These are phyloP conservation scores for Penicillium fimorum DNA, from an alignment of 495 filamentous ascomycete genomes.

Conservation along the genomic window DNA sequence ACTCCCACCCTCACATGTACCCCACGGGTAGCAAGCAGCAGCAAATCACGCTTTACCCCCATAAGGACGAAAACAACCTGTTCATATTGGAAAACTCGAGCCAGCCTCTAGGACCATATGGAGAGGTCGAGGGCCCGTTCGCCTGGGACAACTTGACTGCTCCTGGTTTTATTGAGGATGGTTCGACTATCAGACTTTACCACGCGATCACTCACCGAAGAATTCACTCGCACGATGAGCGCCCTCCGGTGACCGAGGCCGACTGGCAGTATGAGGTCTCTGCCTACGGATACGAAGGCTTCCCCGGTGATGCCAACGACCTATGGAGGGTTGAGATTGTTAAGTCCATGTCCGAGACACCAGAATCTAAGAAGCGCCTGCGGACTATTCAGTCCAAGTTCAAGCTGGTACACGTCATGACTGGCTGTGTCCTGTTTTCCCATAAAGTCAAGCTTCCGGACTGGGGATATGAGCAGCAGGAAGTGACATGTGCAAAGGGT, in stretches of 20 bases:
- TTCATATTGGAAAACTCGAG: slow-evolving; percentile 95
- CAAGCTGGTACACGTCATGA: slow-evolving; percentile 91
- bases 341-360: slow-evolving; percentile 79
- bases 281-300: slow-evolving; percentile 96
- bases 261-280: slow-evolving; percentile 99
- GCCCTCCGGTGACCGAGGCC: slow-evolving; percentile 94
- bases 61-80: slow-evolving; percentile 98
- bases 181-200: slow-evolving; percentile 75
- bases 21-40: slow-evolving; percentile 96
- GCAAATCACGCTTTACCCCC: slow-evolving; percentile 95
- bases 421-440: slow-evolving; percentile 92
- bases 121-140: slow-evolving; percentile 72
- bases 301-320: slow-evolving; percentile 95
- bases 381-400: slow-evolving; percentile 98
- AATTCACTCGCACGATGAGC: slow-evolving; percentile 93
- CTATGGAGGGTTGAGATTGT: slow-evolving; percentile 93
- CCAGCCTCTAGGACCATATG: slow-evolving; percentile 75
- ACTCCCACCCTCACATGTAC: slow-evolving; percentile 97
- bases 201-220: slow-evolving; percentile 80
- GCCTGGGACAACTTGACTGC: slow-evolving; percentile 79
- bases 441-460: slow-evolving; percentile 98
- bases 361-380: slow-evolving; percentile 76
- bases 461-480: slow-evolving; percentile 96
- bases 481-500: slow-evolving; percentile 93
- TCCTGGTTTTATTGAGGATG: slow-evolving; percentile 68